phyloP scores from a whole-genome alignment of 176 grass and related monocot genomes.

The Paspalum notatum region DNA sequence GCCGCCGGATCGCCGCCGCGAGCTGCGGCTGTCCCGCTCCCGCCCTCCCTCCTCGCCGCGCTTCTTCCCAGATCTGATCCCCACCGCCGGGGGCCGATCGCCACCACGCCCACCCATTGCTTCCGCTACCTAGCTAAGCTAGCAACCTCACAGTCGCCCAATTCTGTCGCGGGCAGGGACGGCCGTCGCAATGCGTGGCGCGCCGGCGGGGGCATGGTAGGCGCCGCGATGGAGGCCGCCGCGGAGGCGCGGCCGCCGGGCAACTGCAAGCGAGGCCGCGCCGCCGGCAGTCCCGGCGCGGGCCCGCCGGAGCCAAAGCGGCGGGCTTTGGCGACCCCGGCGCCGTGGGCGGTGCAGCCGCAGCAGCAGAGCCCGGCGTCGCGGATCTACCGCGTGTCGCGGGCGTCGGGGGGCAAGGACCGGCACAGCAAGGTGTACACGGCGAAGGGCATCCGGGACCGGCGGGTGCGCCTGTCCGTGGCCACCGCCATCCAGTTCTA shows the following conservation, averaged over 20 bases:
- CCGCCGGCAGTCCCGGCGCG: background rate
- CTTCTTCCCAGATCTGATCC: conserved; percentile 49
- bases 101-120: background rate
- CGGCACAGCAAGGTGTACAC: conserved; percentile 98
- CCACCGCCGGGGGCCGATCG: background rate
- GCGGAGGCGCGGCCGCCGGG: too few relatives aligned
- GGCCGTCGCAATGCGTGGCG: conserved; percentile 6
- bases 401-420: conserved; percentile 73
- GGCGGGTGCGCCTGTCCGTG: conserved; percentile 77
- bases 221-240: conserved; percentile 25
- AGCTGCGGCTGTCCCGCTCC: too few relatives aligned
- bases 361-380: conserved; percentile 48
- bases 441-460: conserved; percentile 81
- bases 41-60: too few relatives aligned
- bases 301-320: too few relatives aligned
- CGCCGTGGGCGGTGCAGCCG: conserved; percentile 20
- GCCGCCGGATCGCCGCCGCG: background rate
- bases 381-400: conserved; percentile 82
- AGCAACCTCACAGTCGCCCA: too few relatives aligned
- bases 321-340: too few relatives aligned
- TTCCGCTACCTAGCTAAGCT: too few relatives aligned
- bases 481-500: conserved; percentile 95
- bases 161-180: background rate
- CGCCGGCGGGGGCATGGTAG: conserved; percentile 30
- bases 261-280: background rate